Base-by-base conservation (phyloP, 495 filamentous ascomycete species). In the Delitschia confertaspora region DNA sequence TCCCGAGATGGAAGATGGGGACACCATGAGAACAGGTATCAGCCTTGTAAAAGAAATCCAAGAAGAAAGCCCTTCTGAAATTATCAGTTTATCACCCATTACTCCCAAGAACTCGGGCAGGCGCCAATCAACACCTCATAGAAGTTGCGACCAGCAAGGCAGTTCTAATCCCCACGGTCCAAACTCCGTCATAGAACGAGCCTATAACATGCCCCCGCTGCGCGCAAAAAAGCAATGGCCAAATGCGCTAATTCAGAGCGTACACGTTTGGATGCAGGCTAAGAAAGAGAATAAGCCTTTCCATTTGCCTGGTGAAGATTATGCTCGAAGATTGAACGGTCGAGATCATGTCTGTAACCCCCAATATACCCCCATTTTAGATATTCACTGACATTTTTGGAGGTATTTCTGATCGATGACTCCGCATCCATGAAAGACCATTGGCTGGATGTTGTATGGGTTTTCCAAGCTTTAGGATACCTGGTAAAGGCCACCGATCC, bases 331-430 rank as follows among this genome's bases (percentile, higher is more conserved):
- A 30, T 18, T 45, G 4, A 16, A 45, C 13, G 42, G 33, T 14
- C 14, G 42, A 20, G 42, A 45, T 37, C 42, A 45, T 9, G 42
- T 45, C 10, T 9, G 42, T 36, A 23, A 29, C 26, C 26, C 7
- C 7, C 9, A 22, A 13, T 36, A 6, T 6, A 10, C 7, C 10
- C 11, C 16, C 3, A 13, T 8, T 42, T 3, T 6, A 3, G 3
- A 4, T n/a, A 11, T 18, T 33, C n/a, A 13, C 13, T 30, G 23
- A 30, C 16, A 10, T 25, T 20, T 11, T 11, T n/a, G 1, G 19
- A 68, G 52, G 47, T 67, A 9, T 68, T 68, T 49, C 47, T 69
- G 16, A 62, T 70, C 32, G 67, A 69, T 41, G 56, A 65, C 40
- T 59, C 66, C 1, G 37, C 10, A 6, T 50, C 47, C 7, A 69